Conservation (phyloP, 2,329 filamentous ascomycete species). For the Calycina herbarum region DNA sequence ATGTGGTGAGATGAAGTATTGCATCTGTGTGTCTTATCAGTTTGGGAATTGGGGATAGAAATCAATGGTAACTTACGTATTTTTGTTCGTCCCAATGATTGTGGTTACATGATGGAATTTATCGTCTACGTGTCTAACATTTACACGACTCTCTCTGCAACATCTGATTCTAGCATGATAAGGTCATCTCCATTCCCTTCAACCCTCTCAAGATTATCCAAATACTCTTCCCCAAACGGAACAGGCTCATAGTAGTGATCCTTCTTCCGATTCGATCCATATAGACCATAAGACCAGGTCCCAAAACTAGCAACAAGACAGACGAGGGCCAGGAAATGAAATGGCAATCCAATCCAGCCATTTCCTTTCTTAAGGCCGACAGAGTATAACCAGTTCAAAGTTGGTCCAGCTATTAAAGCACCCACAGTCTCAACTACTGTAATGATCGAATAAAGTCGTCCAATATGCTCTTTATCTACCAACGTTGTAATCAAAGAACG, state of each 20-base stretch:
- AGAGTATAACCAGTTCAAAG: slow-evolving; percentile 28
- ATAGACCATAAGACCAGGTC: slow-evolving; percentile 25
- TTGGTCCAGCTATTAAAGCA: slow-evolving; percentile 28
- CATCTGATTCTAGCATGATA: not conserved
- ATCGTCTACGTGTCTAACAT: not conserved
- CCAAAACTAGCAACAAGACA: slow-evolving; percentile 20
- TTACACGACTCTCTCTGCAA: not conserved
- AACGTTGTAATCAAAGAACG: slow-evolving; percentile 31
- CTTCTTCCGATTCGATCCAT: slow-evolving; percentile 10
- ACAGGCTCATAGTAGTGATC: slow-evolving; percentile 7
- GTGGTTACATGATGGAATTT: not conserved
- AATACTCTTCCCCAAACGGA: slow-evolving; percentile 19
- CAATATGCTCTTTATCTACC: slow-evolving; percentile 32
- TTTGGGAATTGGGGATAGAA: not conserved
- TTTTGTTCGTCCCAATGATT: not conserved
- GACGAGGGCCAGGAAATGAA: slow-evolving; percentile 24
- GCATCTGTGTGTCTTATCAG: not conserved
- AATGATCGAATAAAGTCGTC: slow-evolving; percentile 31
- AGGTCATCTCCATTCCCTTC: slow-evolving; percentile 9
- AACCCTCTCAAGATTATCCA: slow-evolving; percentile 8
- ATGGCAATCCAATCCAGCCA: slow-evolving; percentile 35
- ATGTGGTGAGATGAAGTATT: not conserved
- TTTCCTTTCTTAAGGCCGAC: slow-evolving; percentile 29
- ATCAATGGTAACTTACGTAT: not conserved
- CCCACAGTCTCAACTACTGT: slow-evolving; percentile 32